phyloP scores from a whole-genome alignment of 768 basidiomycete species.

The Suillus subalutaceus region DNA sequence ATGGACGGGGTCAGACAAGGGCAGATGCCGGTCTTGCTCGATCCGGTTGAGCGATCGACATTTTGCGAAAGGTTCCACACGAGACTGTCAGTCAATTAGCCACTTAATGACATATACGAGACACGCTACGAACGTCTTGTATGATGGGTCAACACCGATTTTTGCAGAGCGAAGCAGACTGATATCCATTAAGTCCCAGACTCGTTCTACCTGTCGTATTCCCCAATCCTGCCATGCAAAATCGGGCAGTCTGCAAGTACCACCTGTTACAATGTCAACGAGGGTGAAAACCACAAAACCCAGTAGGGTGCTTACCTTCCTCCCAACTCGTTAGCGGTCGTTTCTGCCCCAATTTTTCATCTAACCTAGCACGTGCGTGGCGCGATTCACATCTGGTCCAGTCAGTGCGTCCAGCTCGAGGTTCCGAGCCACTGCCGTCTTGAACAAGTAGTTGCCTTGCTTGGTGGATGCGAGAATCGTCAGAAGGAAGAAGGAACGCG shows the following conservation, averaged over 20 bases:
- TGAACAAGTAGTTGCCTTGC: conserved; percentile 84
- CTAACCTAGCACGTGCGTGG: conserved; percentile 84
- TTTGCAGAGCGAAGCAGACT: conserved; percentile 79
- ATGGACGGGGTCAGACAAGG: conserved; percentile 94
- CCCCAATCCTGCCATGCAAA: conserved; percentile 97
- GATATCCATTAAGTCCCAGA: conserved; percentile 96
- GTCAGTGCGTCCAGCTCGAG: conserved; percentile 75
- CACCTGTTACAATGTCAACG: conserved; percentile 47
- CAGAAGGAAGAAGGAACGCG: conserved; percentile 87
- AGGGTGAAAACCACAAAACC: not conserved
- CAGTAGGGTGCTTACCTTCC: conserved; percentile 57
- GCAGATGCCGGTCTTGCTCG: conserved; percentile 80
- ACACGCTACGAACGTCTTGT: conserved; percentile 71
- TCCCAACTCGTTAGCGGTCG: conserved; percentile 93
- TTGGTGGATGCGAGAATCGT: conserved; percentile 90
- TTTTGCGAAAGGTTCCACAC: conserved; percentile 98
- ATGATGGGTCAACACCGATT: conserved; percentile 81
- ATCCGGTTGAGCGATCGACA: conserved; percentile 88
- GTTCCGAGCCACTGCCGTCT: conserved; percentile 65
- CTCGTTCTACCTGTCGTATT: conserved; percentile 88
- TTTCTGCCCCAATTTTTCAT: conserved; percentile 80
- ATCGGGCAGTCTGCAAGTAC: conserved; percentile 82
- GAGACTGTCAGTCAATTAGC: conserved; percentile 47
- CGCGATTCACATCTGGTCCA: conserved; percentile 94
- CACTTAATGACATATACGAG: not conserved